Conservation (phyloP, 2,329 filamentous ascomycete species). For the Botrytis pseudocinerea region DNA sequence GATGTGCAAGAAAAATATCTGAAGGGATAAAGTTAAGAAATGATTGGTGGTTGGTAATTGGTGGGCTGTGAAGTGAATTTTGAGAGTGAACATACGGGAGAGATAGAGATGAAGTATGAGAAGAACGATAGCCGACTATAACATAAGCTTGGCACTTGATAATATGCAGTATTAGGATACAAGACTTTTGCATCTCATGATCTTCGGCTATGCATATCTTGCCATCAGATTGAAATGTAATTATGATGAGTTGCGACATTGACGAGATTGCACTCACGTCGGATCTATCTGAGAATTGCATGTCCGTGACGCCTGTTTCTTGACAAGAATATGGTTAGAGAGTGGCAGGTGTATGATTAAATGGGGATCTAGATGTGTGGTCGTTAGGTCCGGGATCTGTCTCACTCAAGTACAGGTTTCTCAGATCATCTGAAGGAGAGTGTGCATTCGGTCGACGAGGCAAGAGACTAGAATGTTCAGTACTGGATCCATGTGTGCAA, state of each 20-base stretch:
- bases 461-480: background rate
- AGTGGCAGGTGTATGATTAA: background rate
- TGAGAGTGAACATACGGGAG: background rate
- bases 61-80: background rate
- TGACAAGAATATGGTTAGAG: rapidly evolving
- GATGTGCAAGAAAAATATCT: background rate
- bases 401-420: too few species aligned
- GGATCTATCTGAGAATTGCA: background rate
- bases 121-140: background rate
- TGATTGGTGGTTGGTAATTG: background rate
- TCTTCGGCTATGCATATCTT: background rate
- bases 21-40: background rate
- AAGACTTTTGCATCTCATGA: background rate
- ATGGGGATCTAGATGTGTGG: background rate
- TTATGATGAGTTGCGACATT: background rate
- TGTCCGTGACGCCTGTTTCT: background rate
- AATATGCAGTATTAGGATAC: rapidly evolving
- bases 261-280: rapidly evolving
- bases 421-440: background rate
- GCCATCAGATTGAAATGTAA: background rate
- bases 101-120: background rate
- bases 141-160: background rate
- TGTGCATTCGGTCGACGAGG: rapidly evolving
- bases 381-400: background rate
- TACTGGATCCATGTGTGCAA: background rate